These are phyloP conservation scores for Steccherinum ochraceum DNA, from an alignment of 768 basidiomycete genomes.

Conservation along the genomic window DNA sequence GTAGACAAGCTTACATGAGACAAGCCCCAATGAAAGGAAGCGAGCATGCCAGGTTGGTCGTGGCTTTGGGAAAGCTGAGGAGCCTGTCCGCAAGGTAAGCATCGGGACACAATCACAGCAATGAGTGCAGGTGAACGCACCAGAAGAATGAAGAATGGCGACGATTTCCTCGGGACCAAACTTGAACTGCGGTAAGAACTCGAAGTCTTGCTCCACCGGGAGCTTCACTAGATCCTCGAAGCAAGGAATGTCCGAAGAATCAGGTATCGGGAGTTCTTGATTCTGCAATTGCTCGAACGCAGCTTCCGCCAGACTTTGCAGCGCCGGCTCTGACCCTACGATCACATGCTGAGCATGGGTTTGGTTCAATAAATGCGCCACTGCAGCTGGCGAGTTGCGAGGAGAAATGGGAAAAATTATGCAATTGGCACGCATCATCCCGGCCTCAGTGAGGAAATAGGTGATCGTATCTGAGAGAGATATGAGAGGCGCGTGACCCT, in stretches of 20 bases:
- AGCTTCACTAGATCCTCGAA: slow-evolving; percentile 9
- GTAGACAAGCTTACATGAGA: slow-evolving; percentile 4
- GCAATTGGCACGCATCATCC: not conserved
- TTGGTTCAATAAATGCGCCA: slow-evolving; percentile 22
- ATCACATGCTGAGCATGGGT: slow-evolving; percentile 17
- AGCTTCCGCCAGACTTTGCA: slow-evolving; percentile 13
- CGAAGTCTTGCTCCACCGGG: not conserved
- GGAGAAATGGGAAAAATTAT: slow-evolving; percentile 15
- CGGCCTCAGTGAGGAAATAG: not conserved
- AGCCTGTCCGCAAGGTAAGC: slow-evolving; percentile 1
- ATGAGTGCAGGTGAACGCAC: slow-evolving; percentile 1
- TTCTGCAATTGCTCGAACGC: slow-evolving; percentile 15
- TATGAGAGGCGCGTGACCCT: not conserved
- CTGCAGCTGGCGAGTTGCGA: slow-evolving; percentile 14
- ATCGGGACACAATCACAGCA: not conserved
- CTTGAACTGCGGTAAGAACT: not conserved
- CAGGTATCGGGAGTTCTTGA: not conserved
- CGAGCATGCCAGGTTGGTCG: slow-evolving; percentile 14
- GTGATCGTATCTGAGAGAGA: not conserved
- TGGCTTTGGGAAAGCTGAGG: slow-evolving; percentile 7
- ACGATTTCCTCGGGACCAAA: not conserved
- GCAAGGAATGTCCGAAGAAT: slow-evolving; percentile 4
- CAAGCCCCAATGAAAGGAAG: no score
- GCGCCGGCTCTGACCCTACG: slow-evolving; percentile 19
- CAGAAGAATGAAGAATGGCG: slow-evolving; percentile 11